Evolutionary conservation across 169 alveolate species (phyloP), one percentile per base, ranked within the genome.

Genomic region (Cyclospora cayetanensis): DNA sequence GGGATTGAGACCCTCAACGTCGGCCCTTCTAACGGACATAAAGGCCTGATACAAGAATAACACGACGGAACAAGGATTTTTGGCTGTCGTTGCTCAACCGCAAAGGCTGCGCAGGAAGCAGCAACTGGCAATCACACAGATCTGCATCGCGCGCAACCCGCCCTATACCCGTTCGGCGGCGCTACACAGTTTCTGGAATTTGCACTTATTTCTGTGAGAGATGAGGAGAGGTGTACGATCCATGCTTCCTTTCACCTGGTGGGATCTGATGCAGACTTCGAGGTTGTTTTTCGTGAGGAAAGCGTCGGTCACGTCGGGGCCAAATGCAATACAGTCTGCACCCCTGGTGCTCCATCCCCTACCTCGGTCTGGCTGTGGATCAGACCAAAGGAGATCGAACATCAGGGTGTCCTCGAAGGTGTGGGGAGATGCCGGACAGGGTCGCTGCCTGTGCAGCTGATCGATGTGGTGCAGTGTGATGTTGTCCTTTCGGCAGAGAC

Each of bases 331-430:
- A 74, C 98, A 96, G 52, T 97, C 98, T 22, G 96, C 95, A 4
- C 99, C 99, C 66, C 99, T 74, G 52, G 96, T 94, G 94, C 97
- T 96, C 60, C 94, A 92, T 2, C 94, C 97, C 25, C 96, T 84
- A 15, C 99, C 99, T 20, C 94, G 82, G 39, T 95, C 95, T 42
- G 90, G 94, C 90, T 96, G 97, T 2, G 99, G 99, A 88, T 97
- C 99, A 27, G 98, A 96, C 99, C 99, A 97, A 27, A 97, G 95
- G 53, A 97, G 72, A 89, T 97, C 99, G 91, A 97, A 97, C 96
- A 97, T 96, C 43, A 97, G 89, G 43, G 97, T 97, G 77, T 96
- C 98, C 55, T 95, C 97, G 63, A 93, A 95, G n/a, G 92, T 80
- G 80, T 94, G 96, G 0, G 98, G 98, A 65, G 95, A 86, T 18